Base-by-base conservation (phyloP, 1,284 basidiomycete species). In the Thecaphora thlaspeos region DNA sequence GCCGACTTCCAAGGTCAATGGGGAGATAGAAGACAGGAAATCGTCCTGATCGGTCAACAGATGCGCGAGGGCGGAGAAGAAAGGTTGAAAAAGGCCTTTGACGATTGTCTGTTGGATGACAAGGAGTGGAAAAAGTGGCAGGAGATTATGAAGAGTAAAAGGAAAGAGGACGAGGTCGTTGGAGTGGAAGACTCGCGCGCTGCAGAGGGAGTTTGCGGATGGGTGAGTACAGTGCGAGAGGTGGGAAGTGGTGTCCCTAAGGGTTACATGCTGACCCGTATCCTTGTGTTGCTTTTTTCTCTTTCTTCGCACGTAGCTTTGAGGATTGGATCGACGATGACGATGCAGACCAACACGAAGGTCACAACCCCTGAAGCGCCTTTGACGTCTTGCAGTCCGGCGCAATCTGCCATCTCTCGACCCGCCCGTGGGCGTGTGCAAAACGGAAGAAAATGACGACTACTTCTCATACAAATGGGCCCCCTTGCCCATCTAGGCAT, bases 1-100 rank as follows among this genome's bases (percentile, higher is more conserved):
- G 61, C 61, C 18, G 81, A 82, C 63, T 81, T 82, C 43, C 40
- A 77, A 22, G 80, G 77, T 1, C 51, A 63, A 2, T 81, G 80
- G 80, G 80, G 80, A 15, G 81, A 82, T 62, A 75, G 81, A 30
- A 71, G 80, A 7, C 80, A 81, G 51, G 80, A 81, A 57, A 63
- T 80, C 51, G 71, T 73, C 41, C 73, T 69, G 37, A 81, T 81
- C 49, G 78, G 78, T 12, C 76, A 79, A 43, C 67, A 74, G 37
- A 62, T 78, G 66, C 49, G 62, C 18, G 47, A 48, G 3, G 70
- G 79, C 11, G 71, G 77, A 22, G 61, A 78, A 36, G 63, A 74
- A 3, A 52, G 70, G 23, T 67, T 82, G 23, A 72, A 61, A 5
- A 61, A 63, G 14, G 77, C 78, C 11, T 68, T 82, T 30, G 75